Conservation (phyloP, 1,284 basidiomycete species). For the Grifola frondosa region DNA sequence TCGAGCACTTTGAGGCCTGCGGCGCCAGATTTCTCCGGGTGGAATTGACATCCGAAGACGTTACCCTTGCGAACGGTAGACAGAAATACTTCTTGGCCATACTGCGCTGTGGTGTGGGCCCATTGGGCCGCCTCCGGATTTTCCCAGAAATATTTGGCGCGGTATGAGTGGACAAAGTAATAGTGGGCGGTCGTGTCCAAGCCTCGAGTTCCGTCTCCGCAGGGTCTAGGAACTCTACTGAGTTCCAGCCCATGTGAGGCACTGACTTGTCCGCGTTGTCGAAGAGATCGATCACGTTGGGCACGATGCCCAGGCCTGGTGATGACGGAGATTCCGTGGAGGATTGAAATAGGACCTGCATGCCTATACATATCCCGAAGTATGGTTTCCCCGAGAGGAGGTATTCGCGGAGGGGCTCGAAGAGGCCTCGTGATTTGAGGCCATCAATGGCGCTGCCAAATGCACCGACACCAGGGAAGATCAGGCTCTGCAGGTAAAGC, state of each 20-base stretch:
- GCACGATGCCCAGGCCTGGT: constrained; percentile 73
- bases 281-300: constrained; percentile 70
- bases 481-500: constrained; percentile 67
- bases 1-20: constrained; percentile 84
- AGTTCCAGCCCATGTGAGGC: constrained; percentile 99
- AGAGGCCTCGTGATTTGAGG: constrained; percentile 72
- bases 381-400: constrained; percentile 91
- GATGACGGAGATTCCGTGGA: constrained; percentile 72
- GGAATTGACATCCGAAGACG: constrained; percentile 95
- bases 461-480: constrained; percentile 98
- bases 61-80: constrained; percentile 84
- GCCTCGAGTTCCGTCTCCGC: constrained; percentile 42
- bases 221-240: constrained; percentile 55
- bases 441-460: constrained; percentile 88
- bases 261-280: constrained; percentile 77
- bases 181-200: constrained; percentile 62
- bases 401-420: constrained; percentile 82
- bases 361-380: constrained; percentile 97
- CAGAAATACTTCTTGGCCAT: constrained; percentile 92
- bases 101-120: constrained; percentile 88
- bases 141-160: constrained; percentile 70
- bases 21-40: constrained; percentile 97
- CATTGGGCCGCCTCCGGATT: constrained; percentile 63
- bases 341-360: constrained; percentile 91
- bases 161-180: constrained; percentile 98